Percentiles rank a stretch among this genome's conserved stretches.
These are phyloP conservation scores for Stemphylium beticola DNA, from an alignment of 2,329 filamentous ascomycete species.

Conservation along the genomic window DNA sequence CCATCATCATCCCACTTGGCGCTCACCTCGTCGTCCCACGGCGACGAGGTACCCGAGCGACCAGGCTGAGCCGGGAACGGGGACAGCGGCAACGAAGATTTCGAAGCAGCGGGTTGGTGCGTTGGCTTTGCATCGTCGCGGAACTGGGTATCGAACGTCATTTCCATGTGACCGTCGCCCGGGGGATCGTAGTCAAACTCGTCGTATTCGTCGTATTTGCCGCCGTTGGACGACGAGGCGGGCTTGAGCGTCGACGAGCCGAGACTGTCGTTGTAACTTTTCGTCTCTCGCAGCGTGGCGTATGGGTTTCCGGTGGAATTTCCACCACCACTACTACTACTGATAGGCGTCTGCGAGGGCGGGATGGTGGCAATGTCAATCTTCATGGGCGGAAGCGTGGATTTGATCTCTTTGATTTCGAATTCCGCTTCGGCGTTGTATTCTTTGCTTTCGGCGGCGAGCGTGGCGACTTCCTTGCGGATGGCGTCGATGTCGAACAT, in stretches of 20 bases:
- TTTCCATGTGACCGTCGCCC: constrained; percentile 42
- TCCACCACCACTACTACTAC: background rate
- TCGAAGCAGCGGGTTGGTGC: constrained; percentile 19
- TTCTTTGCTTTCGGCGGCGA: constrained; percentile 69
- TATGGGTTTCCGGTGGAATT: constrained; percentile 16
- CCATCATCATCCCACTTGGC: constrained; percentile 21
- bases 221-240: constrained; percentile 23
- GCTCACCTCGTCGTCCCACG: constrained; percentile 8
- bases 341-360: constrained; percentile 22
- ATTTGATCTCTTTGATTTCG: constrained; percentile 80
- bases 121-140: constrained; percentile 22
- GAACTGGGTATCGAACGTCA: constrained; percentile 54
- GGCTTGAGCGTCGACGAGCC: constrained; percentile 23
- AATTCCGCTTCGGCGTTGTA: constrained; percentile 47
- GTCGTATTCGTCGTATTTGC: constrained; percentile 44
- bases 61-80: background rate
- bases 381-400: constrained; percentile 89
- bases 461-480: constrained; percentile 68
- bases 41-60: constrained; percentile 13
- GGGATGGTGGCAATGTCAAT: constrained; percentile 56
- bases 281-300: constrained; percentile 47
- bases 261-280: constrained; percentile 50
- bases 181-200: constrained; percentile 41
- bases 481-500: constrained; percentile 97
- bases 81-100: background rate